These are phyloP conservation scores for Debaryomycetaceae sp. DNA, from an alignment of 1,139 yeast species.

Conservation along the genomic window DNA sequence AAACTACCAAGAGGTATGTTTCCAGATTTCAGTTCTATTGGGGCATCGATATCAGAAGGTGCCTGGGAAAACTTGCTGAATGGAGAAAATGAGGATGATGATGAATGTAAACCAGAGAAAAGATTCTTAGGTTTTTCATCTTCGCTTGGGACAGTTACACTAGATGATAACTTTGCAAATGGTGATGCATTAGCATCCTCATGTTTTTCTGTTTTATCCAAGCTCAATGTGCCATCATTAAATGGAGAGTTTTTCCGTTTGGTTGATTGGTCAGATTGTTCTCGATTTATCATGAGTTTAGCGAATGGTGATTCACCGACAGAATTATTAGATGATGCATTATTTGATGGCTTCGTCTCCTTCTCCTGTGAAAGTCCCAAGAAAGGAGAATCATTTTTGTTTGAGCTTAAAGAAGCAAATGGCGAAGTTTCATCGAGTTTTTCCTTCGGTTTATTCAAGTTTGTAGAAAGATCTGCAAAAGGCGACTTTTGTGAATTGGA, in stretches of 20 bases:
- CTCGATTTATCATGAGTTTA: background rate
- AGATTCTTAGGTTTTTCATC: background rate
- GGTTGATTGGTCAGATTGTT: background rate
- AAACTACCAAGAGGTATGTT: no score
- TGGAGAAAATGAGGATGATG: background rate
- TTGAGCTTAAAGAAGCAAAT: background rate
- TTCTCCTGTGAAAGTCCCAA: background rate
- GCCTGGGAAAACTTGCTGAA: background rate
- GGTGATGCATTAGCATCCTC: background rate
- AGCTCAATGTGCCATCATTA: background rate
- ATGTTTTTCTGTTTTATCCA: background rate
- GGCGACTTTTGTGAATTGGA: conserved; percentile 7
- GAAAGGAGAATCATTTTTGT: background rate
- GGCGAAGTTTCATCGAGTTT: background rate
- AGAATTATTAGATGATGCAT: background rate
- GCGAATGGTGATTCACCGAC: background rate
- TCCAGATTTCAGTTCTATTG: no score
- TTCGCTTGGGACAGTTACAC: background rate
- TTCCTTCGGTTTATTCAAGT: background rate
- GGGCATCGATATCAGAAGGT: no score
- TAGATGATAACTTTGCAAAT: no score
- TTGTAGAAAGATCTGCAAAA: conserved; percentile 3
- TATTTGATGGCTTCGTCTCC: background rate
- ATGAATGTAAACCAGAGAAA: background rate
- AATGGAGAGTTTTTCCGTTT: background rate